phyloP scores from a whole-genome alignment of 2,329 filamentous ascomycete genomes.

The Colletotrichum chrysophilum region DNA sequence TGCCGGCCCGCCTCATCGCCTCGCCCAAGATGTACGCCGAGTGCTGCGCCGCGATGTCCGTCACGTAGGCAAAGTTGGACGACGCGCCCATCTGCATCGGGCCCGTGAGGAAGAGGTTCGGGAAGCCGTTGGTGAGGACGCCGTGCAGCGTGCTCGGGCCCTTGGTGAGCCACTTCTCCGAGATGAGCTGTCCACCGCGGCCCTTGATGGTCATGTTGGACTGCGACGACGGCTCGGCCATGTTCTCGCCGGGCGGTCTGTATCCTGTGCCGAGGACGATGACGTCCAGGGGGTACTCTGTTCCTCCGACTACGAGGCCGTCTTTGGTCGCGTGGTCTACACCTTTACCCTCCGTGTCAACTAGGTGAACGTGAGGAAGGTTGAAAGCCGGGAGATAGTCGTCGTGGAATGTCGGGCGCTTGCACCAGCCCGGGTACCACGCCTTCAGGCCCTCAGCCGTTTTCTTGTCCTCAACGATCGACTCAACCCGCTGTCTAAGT shows the following conservation, averaged over 20 bases:
- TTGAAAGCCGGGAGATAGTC: conserved; percentile 66
- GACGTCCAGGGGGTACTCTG: conserved; percentile 52
- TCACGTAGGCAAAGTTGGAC: conserved; percentile 40
- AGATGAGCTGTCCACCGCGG: conserved; percentile 46
- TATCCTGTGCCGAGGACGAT: conserved; percentile 44
- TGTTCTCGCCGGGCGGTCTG: conserved; percentile 31
- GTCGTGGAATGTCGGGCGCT: conserved; percentile 67
- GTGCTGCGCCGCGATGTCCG: conserved; percentile 43
- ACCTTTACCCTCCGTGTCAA: conserved; percentile 64
- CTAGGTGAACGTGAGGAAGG: conserved; percentile 58
- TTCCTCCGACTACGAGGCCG: conserved; percentile 51
- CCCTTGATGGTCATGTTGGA: conserved; percentile 41
- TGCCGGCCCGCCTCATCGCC: conserved; percentile 26
- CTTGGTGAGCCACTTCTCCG: conserved; percentile 44
- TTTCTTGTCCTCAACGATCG: conserved; percentile 54
- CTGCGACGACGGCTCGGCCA: conserved; percentile 28
- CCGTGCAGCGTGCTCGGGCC: conserved; percentile 59
- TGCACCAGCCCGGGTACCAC: conserved; percentile 68
- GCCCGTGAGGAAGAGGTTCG: conserved; percentile 58
- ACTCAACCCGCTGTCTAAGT: conserved; percentile 51
- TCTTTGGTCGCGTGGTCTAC: conserved; percentile 48
- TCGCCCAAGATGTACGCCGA: conserved; percentile 41
- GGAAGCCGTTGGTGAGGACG: conserved; percentile 51
- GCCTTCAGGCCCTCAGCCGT: conserved; percentile 60
- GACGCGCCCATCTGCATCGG: conserved; percentile 44